phyloP scores from a whole-genome alignment of 2,329 filamentous ascomycete genomes.

The Gaeumannomyces sp. region DNA sequence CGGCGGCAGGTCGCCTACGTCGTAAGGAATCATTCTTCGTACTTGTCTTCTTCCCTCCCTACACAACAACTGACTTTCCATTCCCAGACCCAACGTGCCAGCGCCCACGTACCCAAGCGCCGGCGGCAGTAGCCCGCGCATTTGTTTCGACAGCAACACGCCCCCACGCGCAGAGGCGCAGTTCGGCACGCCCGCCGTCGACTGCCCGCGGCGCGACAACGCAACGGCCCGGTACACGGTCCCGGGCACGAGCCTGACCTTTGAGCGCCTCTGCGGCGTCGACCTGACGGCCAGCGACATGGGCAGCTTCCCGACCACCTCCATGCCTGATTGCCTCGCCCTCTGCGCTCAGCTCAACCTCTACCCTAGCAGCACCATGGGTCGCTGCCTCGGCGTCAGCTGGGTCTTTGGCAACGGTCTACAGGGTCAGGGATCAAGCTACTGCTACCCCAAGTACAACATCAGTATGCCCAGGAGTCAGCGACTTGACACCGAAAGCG shows the following conservation, averaged over 20 bases:
- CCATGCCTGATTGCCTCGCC: slow-evolving; percentile 19
- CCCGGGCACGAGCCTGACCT: slow-evolving; percentile 16
- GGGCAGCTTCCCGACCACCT: slow-evolving; percentile 16
- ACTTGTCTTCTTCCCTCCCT: too few species aligned
- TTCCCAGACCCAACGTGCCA: neutral
- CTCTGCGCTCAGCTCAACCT: slow-evolving; percentile 19
- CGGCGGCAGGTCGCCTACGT: too few species aligned
- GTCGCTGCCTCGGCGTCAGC: slow-evolving; percentile 16
- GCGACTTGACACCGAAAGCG: neutral
- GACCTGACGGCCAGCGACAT: slow-evolving; percentile 17
- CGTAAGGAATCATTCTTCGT: too few species aligned
- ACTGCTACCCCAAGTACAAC: slow-evolving; percentile 18
- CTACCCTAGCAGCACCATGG: slow-evolving; percentile 15
- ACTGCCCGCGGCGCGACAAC: slow-evolving; percentile 12
- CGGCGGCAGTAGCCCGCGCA: neutral
- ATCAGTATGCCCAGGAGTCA: neutral
- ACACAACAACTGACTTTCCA: too few species aligned
- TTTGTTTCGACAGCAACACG: slow-evolving; percentile 13
- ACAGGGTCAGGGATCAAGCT: slow-evolving; percentile 17
- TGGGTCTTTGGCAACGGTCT: slow-evolving; percentile 17
- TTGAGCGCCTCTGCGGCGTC: slow-evolving; percentile 16
- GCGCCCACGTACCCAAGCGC: neutral
- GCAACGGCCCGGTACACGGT: slow-evolving; percentile 15
- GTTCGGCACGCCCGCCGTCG: neutral
- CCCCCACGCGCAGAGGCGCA: neutral